These are phyloP conservation scores for Pyrenochaeta sp. DNA, from an alignment of 2,329 filamentous ascomycete genomes.

Conservation along the genomic window DNA sequence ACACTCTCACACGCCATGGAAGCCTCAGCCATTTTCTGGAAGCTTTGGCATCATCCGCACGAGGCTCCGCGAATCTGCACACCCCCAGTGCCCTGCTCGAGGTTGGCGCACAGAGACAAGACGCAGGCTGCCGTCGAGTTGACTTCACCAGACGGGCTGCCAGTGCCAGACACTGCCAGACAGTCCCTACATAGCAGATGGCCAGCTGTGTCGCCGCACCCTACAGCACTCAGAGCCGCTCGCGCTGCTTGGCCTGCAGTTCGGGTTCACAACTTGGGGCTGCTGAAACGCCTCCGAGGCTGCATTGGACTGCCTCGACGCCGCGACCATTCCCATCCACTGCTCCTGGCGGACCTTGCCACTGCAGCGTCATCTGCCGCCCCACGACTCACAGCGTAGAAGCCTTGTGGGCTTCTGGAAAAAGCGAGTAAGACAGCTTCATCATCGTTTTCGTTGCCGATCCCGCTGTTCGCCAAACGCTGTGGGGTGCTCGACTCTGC, in stretches of 20 bases:
- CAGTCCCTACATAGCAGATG: too few relatives aligned
- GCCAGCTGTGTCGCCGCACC: neutral
- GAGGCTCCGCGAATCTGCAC: conserved; percentile 10
- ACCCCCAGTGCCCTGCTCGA: too few relatives aligned
- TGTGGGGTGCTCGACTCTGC: too few relatives aligned
- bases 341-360: conserved; percentile 6
- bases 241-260: conserved; percentile 20
- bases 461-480: conserved; percentile 13
- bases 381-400: conserved; percentile 11
- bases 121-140: conserved; percentile 1
- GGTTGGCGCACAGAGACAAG: too few relatives aligned
- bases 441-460: conserved; percentile 7
- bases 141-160: too few relatives aligned
- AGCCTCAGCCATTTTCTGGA: conserved; percentile 23
- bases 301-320: too few relatives aligned
- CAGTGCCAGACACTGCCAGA: too few relatives aligned
- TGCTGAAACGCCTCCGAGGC: conserved; percentile 22
- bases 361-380: conserved; percentile 23
- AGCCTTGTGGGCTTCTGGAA: conserved; percentile 18
- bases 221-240: conserved; percentile 12
- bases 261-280: conserved; percentile 9
- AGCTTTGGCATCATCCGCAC: conserved; percentile 11
- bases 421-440: conserved; percentile 7
- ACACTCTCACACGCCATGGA: conserved; percentile 12
- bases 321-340: too few relatives aligned